Base-by-base conservation (phyloP, 1,284 basidiomycete species). In the Ceratobasidium sp. region DNA sequence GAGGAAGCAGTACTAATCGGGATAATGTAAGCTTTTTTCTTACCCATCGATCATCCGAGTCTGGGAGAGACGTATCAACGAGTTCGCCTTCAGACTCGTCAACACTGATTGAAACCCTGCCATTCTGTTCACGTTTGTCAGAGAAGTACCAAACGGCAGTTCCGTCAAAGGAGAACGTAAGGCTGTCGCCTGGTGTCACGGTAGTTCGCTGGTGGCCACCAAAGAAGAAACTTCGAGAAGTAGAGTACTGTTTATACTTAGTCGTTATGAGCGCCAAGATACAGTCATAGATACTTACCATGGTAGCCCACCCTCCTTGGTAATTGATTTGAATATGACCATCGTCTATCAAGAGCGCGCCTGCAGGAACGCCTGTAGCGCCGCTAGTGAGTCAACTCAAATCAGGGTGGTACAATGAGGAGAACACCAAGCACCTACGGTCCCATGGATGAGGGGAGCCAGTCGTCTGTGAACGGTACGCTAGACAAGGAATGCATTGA, bases 121-220 rank as follows among this genome's bases (percentile, higher is more conserved):
- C 51, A 22, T 69, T 56, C 11, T 36, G 14, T 36, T 24, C 17
- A 44, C 15, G 19, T 24, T 44, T 36, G 44, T 69, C 66, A 11
- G 66, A 56, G 47, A 69, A 69, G 54, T 69, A 69, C 33, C 41
- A 69, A 2, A 69, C 44, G 4, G 22, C 66, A 4, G 66, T 69
- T 1, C 66, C 66, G 15, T 41, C 57, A 41, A 69, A 69, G 1
- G 19, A 44, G 66, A 69, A 69, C 8, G 51, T 57, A 19, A 41
- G 36, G 22, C 29, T 45, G 31, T 53, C n/a, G 14, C 66, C 66
- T 1, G 66, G 53, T 4, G n/a, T 69, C 1, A 31, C 47, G 53
- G 66, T 69, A 57, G 53, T 41, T 17, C 57, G 66, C 11, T 14
- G 1, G 65, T 15, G 33, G 31, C 48, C 17, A 15, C 19, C 9